Evolutionary conservation across 208 protist species (phyloP).

Genomic region (Phytomonas francai): DNA sequence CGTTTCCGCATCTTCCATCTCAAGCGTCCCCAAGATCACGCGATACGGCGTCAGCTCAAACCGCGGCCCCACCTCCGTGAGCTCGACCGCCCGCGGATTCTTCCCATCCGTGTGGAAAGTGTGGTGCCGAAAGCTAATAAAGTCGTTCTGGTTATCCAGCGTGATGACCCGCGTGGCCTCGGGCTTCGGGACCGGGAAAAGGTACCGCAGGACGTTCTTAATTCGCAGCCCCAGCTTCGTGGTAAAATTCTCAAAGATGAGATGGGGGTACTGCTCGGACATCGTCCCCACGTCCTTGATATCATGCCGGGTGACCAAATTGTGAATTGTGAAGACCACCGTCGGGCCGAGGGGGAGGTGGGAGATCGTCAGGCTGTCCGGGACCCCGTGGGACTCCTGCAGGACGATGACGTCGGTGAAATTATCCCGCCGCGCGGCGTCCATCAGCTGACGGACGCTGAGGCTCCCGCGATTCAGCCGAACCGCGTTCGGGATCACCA

Average conservation of each 20-base stretch:
- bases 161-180: conserved; percentile 95
- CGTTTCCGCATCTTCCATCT: conserved; percentile 95
- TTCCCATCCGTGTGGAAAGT: conserved; percentile 84
- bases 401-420: conserved; percentile 98
- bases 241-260: conserved; percentile 98
- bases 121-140: conserved; percentile 98
- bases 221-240: conserved; percentile 94
- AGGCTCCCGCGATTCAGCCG: conserved; percentile 97
- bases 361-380: conserved; percentile 95
- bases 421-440: conserved; percentile 87
- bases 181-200: conserved; percentile 98
- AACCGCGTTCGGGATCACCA: conserved; percentile 98
- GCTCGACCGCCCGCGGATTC: conserved; percentile 57
- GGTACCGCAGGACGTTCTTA: conserved; percentile 91
- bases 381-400: conserved; percentile 97
- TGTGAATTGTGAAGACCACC: conserved; percentile 96
- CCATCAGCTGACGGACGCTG: conserved; percentile 92
- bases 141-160: conserved; percentile 98
- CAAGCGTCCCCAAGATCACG: conserved; percentile 93
- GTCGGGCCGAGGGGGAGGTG: conserved; percentile 99
- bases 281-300: conserved; percentile 87
- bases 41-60: conserved; percentile 98
- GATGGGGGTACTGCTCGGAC: conserved; percentile 95
- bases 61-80: conserved; percentile 97
- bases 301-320: conserved; percentile 97